Percentiles rank a stretch among this genome's conserved stretches.
Conservation (phyloP, 179 eudicot species). For the Heliamphora pulchella region DNA sequence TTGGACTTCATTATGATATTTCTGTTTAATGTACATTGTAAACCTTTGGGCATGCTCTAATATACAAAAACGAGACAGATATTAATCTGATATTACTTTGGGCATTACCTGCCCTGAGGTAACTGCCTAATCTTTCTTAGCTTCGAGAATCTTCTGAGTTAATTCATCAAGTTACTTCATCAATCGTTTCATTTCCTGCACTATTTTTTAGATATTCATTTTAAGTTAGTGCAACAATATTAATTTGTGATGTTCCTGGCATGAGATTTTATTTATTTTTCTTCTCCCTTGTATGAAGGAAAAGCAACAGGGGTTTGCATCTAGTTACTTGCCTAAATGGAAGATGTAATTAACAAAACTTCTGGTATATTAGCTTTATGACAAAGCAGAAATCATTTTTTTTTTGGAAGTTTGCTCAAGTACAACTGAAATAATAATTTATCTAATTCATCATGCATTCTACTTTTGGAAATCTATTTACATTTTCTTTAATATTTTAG, state of each 20-base stretch:
- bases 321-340: not conserved
- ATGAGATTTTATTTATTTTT: slow-evolving; percentile 4
- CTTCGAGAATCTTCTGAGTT: not conserved
- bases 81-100: not conserved
- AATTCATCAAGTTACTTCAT: not conserved
- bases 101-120: not conserved
- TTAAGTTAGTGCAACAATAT: not conserved
- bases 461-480: not conserved
- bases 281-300: slow-evolving; percentile 1
- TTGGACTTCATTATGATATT: slow-evolving; percentile 1
- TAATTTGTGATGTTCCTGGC: not conserved
- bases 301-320: not conserved
- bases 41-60: not conserved
- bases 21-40: not conserved
- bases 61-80: not conserved
- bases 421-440: not conserved
- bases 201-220: slow-evolving; percentile 4
- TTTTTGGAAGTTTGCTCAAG: not conserved
- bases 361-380: not conserved
- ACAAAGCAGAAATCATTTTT: not conserved
- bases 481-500: slow-evolving; percentile 23
- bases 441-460: not conserved
- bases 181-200: not conserved
- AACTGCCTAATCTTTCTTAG: not conserved
- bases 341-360: not conserved